Evolutionary conservation across 805 yeast species (phyloP).

Genomic region (Lachancea waltii): DNA sequence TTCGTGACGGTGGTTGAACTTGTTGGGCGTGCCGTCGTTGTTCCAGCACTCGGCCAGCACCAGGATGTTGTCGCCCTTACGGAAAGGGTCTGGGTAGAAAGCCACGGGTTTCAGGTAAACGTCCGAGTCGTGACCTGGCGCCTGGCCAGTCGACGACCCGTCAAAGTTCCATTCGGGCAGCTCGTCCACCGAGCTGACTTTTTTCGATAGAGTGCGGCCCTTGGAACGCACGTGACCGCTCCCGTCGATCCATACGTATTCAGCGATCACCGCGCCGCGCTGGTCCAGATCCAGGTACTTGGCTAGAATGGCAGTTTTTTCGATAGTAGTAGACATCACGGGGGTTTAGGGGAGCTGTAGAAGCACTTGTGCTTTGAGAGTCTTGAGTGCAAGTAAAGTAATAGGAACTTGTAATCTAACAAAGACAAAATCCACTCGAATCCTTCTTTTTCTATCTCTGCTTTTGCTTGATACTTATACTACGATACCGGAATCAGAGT

Average conservation of each 20-base stretch:
- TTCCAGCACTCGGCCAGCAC: conserved; percentile 96
- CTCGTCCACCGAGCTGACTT: conserved; percentile 68
- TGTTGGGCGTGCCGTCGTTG: conserved; percentile 98
- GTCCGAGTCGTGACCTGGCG: conserved; percentile 97
- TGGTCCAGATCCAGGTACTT: conserved; percentile 83
- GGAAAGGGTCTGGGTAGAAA: conserved; percentile 92
- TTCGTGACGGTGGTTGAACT: conserved; percentile 96
- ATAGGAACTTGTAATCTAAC: too few relatives aligned
- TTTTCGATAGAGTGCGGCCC: conserved; percentile 75
- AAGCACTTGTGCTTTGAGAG: background rate
- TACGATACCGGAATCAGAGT: too few relatives aligned
- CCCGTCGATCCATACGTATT: conserved; percentile 97
- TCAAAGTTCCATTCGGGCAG: conserved; percentile 99
- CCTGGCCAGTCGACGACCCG: conserved; percentile 97
- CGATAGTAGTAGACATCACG: conserved; percentile 13
- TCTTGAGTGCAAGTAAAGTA: background rate
- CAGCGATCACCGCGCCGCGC: conserved; percentile 83
- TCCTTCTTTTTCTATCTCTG: too few relatives aligned
- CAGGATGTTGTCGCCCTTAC: conserved; percentile 94
- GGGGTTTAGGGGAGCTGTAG: too few relatives aligned
- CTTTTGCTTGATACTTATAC: too few relatives aligned
- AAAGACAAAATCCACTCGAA: too few relatives aligned
- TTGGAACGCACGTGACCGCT: conserved; percentile 87
- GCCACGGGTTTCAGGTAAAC: conserved; percentile 94
- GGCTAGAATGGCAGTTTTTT: conserved; percentile 71